Percentiles rank a stretch among this genome's conserved stretches.
phyloP scores from a whole-genome alignment of 345 rosid species.

The Syzygium jambos region DNA sequence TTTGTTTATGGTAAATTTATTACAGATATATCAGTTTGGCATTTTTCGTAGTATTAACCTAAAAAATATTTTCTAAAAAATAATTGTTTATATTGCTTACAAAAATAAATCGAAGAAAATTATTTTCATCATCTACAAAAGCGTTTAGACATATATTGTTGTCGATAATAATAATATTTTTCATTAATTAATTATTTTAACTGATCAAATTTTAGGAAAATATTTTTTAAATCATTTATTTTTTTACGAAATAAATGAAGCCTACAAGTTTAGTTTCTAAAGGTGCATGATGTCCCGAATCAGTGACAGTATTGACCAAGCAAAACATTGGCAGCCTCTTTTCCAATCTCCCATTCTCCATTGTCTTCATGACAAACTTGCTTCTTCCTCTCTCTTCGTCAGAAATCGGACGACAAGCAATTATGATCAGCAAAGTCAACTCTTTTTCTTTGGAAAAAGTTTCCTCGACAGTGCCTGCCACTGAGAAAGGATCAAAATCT shows the following conservation, averaged over 20 bases:
- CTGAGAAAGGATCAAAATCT: not conserved
- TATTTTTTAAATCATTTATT: not conserved
- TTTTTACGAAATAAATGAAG: not conserved
- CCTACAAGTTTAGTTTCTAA: not conserved
- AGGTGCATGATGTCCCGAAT: not conserved
- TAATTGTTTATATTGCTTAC: not conserved
- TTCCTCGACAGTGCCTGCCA: not conserved
- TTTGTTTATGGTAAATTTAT: too few species aligned
- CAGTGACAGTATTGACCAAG: not conserved
- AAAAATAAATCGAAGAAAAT: not conserved
- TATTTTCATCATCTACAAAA: not conserved
- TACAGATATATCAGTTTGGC: fast-evolving
- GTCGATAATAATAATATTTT: not conserved
- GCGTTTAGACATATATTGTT: not conserved
- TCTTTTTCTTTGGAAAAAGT: not conserved
- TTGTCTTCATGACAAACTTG: not conserved
- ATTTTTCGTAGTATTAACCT: fast-evolving
- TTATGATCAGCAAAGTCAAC: not conserved
- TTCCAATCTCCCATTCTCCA: not conserved
- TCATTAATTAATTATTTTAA: not conserved
- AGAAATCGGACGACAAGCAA: not conserved
- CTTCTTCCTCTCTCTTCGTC: not conserved
- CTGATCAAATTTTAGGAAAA: fast-evolving
- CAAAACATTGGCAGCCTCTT: not conserved
- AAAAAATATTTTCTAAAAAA: fast-evolving